These are phyloP conservation scores for Ustilago esculenta DNA, from an alignment of 1,284 basidiomycete genomes.

Conservation along the genomic window DNA sequence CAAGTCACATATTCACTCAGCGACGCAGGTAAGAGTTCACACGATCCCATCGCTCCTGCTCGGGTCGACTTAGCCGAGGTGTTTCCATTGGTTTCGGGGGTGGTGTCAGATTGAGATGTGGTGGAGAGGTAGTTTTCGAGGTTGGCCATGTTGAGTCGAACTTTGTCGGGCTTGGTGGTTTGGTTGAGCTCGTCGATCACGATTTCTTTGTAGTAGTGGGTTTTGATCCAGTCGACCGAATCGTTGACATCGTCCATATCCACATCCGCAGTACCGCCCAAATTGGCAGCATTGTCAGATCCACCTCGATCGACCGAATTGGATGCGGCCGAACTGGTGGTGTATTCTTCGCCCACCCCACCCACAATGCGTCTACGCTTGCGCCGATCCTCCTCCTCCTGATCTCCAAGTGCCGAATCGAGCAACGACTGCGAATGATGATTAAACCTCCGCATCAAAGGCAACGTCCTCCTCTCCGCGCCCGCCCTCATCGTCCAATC, in stretches of 20 bases:
- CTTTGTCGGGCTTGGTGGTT: slow-evolving; percentile 74
- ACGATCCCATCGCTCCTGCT: slow-evolving; percentile 51
- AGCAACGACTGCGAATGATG: slow-evolving; percentile 92
- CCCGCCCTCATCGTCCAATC: slow-evolving; percentile 97
- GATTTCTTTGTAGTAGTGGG: slow-evolving; percentile 75
- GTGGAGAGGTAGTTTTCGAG: slow-evolving; percentile 34
- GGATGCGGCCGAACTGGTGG: slow-evolving; percentile 5
- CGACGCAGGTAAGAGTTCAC: background rate
- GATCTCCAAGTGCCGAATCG: slow-evolving; percentile 69
- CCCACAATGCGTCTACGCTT: slow-evolving; percentile 54
- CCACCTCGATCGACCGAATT: slow-evolving; percentile 8
- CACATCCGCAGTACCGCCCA: slow-evolving; percentile 15
- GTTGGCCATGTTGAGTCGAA: slow-evolving; percentile 78
- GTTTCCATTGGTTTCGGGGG: too few species aligned
- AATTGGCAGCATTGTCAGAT: slow-evolving; percentile 17
- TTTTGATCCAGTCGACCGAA: slow-evolving; percentile 35
- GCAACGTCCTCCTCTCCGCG: slow-evolving; percentile 83
- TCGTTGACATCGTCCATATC: slow-evolving; percentile 24
- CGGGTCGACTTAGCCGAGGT: slow-evolving; percentile 37
- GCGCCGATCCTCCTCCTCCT: slow-evolving; percentile 31
- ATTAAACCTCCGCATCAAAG: slow-evolving; percentile 95
- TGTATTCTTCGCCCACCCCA: slow-evolving; percentile 62
- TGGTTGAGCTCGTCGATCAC: slow-evolving; percentile 87
- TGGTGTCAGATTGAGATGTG: background rate
- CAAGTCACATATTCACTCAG: slow-evolving; percentile 16